Base-by-base conservation (phyloP, 495 filamentous ascomycete species). In the Pseudomonodictys pantanalensis region DNA sequence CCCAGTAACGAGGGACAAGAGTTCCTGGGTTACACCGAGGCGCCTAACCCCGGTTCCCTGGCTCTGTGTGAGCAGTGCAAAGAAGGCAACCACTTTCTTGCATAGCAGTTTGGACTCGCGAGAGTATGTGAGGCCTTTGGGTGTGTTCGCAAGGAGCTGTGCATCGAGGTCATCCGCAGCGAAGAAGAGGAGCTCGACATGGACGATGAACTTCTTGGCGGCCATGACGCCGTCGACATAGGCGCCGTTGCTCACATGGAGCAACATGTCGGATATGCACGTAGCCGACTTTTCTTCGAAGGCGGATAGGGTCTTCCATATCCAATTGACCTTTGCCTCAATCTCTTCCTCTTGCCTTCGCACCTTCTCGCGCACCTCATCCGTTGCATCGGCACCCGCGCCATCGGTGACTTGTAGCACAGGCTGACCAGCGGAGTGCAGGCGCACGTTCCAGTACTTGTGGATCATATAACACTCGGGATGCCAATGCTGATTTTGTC, bases 401-500 rank as follows among this genome's bases (percentile, higher is more conserved):
- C 77, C 69, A 30, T 79, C 65, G 9, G 78, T 75, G 8, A 46
- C 49, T 26, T 76, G 65, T 33, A 80, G 74, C 22, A 76, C 70
- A 22, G 79, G 77, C 46, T 81, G 73, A 17, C 77, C 81, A 17
- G 77, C 72, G 10, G 79, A 79, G 24, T 85, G 84, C 44, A 99
- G 80, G 23, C 92, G 85, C 35, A 99, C 95, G 70, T 96, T 99
- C 95, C 95, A 99, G 75, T 97, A 99, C 70, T 99, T 99, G 73
- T 99, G 95, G 41, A 99, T 99, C 93, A 97, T 99, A 72, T 99
- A 99, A 73, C 95, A 99, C 71, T 99, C 95, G 2, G 95, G 95
- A 69, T 99, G 95, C 95, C 95, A 99, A 67, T 99, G 95, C 70
- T 99, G 95, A 69, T 97, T 96, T 69, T 95, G 86, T 0, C 93